Evolutionary conservation across 805 yeast species (phyloP), one percentile per base, ranked within the genome.

Genomic region (Metschnikowia amazonensis): DNA sequence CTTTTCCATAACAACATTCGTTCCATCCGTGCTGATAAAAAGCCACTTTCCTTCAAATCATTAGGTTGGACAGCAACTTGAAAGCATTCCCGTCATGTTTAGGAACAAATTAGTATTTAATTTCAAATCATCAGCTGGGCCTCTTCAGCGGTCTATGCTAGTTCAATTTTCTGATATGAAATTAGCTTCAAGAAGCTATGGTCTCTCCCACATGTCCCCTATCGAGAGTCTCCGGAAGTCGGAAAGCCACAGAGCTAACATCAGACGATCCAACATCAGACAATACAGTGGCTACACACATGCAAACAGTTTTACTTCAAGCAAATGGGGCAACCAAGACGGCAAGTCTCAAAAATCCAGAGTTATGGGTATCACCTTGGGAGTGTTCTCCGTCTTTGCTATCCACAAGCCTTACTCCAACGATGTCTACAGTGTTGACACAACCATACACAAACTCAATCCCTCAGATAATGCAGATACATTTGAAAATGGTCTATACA

Each of bases 401-500:
- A 21, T 40, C 13, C 42, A 45, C 34, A 33, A 36, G 23, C 48
- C 44, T 4, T 25, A 32, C 28, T 35, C 28, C 23, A 48, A 40
- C 20, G 53, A 50, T 23, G 47, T 50, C 7, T 45, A 17, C 17
- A 44, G 50, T 5, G 48, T 43, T 14, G 45, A 50, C 31, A 47
- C 44, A 5, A 18, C 51, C 6, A 61, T 70, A 16, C 77, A 74
- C 51, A 64, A 59, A n/a, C 62, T 78, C 32, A 48, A 46, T 5
- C 76, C 86, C 0, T 77, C 71, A 46, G 59, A 71, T 1, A 57
- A 54, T 1, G 81, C 81, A 3, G 86, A 81, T 30, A 86, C 95
- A 0, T 84, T 72, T 63, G 94, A 86, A 59, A 74, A 74, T 71
- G 86, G 86, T 0, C 67, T 86, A 2, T 86, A 70, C 59, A 46